Evolutionary conservation across 495 filamentous ascomycete species (phyloP).

Genomic region (Pseudomonodictys pantanalensis): DNA sequence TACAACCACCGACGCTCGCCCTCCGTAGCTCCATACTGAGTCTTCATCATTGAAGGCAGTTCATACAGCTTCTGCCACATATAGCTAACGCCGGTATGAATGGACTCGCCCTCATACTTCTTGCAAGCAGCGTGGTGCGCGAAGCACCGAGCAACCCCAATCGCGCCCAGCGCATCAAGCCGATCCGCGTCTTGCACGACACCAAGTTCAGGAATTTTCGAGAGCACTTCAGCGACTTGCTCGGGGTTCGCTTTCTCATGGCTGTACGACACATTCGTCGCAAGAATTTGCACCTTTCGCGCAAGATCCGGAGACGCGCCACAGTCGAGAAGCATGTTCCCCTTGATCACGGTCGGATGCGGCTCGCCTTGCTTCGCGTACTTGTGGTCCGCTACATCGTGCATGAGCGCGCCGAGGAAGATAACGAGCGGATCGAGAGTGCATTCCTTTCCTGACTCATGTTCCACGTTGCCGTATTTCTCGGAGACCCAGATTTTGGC

Average conservation of each 20-base stretch:
- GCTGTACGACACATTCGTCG: not conserved
- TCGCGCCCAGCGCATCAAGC: slow-evolving; percentile 79
- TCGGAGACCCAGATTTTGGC: too few species aligned
- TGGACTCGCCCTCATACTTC: not conserved
- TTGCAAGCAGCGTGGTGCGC: slow-evolving; percentile 61
- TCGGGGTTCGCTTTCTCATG: not conserved
- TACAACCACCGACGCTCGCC: too few species aligned
- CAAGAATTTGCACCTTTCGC: not conserved
- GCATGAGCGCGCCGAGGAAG: not conserved
- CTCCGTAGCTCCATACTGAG: too few species aligned
- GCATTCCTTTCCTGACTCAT: too few species aligned
- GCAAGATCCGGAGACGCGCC: not conserved
- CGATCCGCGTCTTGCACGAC: slow-evolving; percentile 90
- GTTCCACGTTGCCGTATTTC: too few species aligned
- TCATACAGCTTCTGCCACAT: slow-evolving; percentile 1
- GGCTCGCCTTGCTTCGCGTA: not conserved
- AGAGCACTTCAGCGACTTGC: slow-evolving; percentile 43
- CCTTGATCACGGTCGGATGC: not conserved
- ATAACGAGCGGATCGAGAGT: not conserved
- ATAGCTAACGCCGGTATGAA: not conserved
- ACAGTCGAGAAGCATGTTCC: not conserved
- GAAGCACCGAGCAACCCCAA: slow-evolving; percentile 76
- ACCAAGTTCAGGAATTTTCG: slow-evolving; percentile 65
- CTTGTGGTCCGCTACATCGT: slow-evolving; percentile 7
- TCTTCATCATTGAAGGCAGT: not conserved